Percentiles rank a stretch among this genome's conserved stretches.
Conservation (phyloP, 2,329 filamentous ascomycete species). For the Neonectria punicea region DNA sequence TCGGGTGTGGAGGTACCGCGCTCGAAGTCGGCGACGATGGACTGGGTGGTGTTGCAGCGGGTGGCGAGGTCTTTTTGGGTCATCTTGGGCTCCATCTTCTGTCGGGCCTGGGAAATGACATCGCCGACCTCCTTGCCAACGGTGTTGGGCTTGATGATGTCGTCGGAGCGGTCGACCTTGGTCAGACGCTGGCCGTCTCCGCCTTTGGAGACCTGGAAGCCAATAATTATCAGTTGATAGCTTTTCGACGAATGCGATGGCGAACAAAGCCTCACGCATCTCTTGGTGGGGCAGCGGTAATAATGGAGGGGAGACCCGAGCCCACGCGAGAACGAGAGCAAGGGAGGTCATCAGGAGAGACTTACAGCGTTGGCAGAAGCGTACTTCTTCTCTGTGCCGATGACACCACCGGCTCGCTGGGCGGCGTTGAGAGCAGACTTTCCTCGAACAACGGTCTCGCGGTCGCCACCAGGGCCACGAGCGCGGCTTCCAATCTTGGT, state of each 20-base stretch:
- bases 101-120: constrained; percentile 82
- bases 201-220: constrained; percentile 37
- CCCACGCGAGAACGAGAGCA: constrained; percentile 12
- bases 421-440: constrained; percentile 89
- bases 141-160: constrained; percentile 97
- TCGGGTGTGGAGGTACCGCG: constrained; percentile 80
- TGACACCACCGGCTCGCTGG: constrained; percentile 78
- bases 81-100: constrained; percentile 90
- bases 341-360: constrained; percentile 11
- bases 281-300: constrained; percentile 11
- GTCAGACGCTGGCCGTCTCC: constrained; percentile 92
- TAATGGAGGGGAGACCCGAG: not conserved
- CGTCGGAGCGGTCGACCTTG: constrained; percentile 96
- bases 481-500: constrained; percentile 95
- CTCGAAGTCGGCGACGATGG: constrained; percentile 87
- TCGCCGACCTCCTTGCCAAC: constrained; percentile 83
- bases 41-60: constrained; percentile 87
- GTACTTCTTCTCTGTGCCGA: constrained; percentile 93
- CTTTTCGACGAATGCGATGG: not conserved
- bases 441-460: constrained; percentile 90
- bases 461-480: constrained; percentile 73
- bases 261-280: not conserved
- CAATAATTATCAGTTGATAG: constrained; percentile 28
- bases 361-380: constrained; percentile 74
- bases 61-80: constrained; percentile 90